Conservation (phyloP, 306 rosid genomes). For the Rosa chinensis region DNA sequence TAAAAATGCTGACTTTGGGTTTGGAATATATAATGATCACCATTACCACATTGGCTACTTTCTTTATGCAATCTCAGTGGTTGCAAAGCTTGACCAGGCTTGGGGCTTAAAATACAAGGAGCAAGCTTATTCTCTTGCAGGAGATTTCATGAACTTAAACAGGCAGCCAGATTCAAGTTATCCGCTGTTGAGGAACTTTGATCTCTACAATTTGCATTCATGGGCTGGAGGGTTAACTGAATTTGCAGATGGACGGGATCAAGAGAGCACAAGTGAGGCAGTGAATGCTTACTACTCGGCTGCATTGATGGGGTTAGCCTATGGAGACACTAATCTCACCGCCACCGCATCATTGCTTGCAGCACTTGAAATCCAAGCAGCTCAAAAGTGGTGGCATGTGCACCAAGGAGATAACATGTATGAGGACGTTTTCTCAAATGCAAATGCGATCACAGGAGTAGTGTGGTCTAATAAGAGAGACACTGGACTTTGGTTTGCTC, state of each 20-base stretch:
- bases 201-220: constrained; percentile 56
- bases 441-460: constrained; percentile 50
- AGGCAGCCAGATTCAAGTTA: constrained; percentile 31
- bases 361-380: constrained; percentile 53
- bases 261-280: constrained; percentile 76
- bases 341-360: constrained; percentile 50
- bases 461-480: constrained; percentile 70
- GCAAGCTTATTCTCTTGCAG: constrained; percentile 56
- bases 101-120: constrained; percentile 65
- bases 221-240: constrained; percentile 80
- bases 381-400: constrained; percentile 57
- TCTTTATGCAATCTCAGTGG: constrained; percentile 54
- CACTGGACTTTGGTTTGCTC: constrained; percentile 72
- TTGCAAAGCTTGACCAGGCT: constrained; percentile 51
- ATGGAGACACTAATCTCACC: constrained; percentile 49
- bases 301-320: constrained; percentile 59
- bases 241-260: constrained; percentile 62
- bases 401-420: constrained; percentile 38
- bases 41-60: constrained; percentile 60
- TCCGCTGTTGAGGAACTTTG: constrained; percentile 57
- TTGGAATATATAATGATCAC: constrained; percentile 67
- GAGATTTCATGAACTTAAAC: constrained; percentile 53
- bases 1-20: constrained; percentile 54
- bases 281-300: constrained; percentile 67
- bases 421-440: constrained; percentile 42